These are phyloP conservation scores for Tuber borchii DNA, from an alignment of 495 filamentous ascomycete species.

Conservation along the genomic window DNA sequence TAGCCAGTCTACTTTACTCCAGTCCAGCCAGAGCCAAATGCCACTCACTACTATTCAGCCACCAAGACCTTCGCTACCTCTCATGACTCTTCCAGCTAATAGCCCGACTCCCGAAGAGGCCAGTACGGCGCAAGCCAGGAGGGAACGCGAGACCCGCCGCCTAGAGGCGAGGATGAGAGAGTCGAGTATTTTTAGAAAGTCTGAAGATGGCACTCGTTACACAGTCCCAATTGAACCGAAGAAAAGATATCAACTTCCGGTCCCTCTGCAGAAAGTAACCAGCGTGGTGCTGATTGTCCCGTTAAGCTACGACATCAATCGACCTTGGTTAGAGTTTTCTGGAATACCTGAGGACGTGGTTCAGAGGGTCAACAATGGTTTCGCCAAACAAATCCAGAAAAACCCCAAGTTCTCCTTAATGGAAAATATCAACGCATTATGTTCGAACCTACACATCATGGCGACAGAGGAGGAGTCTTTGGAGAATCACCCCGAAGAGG, in stretches of 20 bases:
- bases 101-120: slow-evolving; percentile 54
- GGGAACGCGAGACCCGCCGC: slow-evolving; percentile 62
- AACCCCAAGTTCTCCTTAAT: slow-evolving; percentile 59
- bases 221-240: slow-evolving; percentile 66
- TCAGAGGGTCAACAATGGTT: slow-evolving; percentile 57
- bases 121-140: slow-evolving; percentile 55
- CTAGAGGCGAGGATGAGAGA: slow-evolving; percentile 73
- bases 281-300: slow-evolving; percentile 66
- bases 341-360: slow-evolving; percentile 58
- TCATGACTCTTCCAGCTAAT: slow-evolving; percentile 43
- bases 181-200: slow-evolving; percentile 61
- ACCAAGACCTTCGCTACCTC: slow-evolving; percentile 21
- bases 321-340: slow-evolving; percentile 59
- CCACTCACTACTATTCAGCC: neutral
- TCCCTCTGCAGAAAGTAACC: slow-evolving; percentile 56
- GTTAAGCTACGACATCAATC: slow-evolving; percentile 63
- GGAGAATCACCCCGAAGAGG: slow-evolving; percentile 2
- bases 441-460: slow-evolving; percentile 65
- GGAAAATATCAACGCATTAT: slow-evolving; percentile 69
- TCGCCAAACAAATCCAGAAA: slow-evolving; percentile 53
- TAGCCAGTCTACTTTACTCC: slow-evolving; percentile 39
- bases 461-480: slow-evolving; percentile 44
- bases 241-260: slow-evolving; percentile 56
- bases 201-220: slow-evolving; percentile 62
- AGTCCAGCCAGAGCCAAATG: neutral